Base-by-base conservation (phyloP, 257 asterid species). In the Rauvolfia tetraphylla region DNA sequence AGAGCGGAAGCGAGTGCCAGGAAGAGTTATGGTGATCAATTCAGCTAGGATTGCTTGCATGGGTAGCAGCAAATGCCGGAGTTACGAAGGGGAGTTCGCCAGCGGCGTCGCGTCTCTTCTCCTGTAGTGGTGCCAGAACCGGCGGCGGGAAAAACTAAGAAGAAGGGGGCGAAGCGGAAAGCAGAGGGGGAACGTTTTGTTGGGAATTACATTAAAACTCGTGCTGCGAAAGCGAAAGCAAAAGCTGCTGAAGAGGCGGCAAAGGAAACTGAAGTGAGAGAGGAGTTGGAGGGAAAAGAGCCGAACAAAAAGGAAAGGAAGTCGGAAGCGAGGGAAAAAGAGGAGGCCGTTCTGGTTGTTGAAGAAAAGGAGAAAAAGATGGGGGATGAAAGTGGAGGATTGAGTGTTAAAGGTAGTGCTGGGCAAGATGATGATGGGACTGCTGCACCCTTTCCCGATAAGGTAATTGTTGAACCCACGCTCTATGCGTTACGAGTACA, bases 301-400 rank as follows among this genome's bases (percentile, higher is more conserved):
- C 44, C 65, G 4, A n/a, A 48, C 27, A 53, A 34, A 15, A 22
- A 12, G 73, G 42, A 56, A 14, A 22, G 38, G 17, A 63, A 48
- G 59, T 36, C 10, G 31, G 22, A 54, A 72, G 78, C 12, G 15
- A 63, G 68, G 74, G 71, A 1, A 36, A 44, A 69, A 31, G 54
- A 14, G 77, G 75, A 5, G 42, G 48, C 18, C 6, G 51, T 61
- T 58, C 76, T 29, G 48, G 74, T 51, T 71, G 57, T 73, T 36
- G 81, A 57, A 51, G 77, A 36, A 13, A 65, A 68, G 12, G 83
- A 68, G 38, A 38, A 49, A 51, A 54, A 78, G 49, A 86, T 86
- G 89, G 87, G 73, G 71, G 89, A 86, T 56, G 79, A 71, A 61
- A 86, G 87, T 75, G 87, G 86, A 34, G 86, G 86, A 0, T 66